Evolutionary conservation across 108 stramenopile species (phyloP).

Genomic region (Fragilaria radians): DNA sequence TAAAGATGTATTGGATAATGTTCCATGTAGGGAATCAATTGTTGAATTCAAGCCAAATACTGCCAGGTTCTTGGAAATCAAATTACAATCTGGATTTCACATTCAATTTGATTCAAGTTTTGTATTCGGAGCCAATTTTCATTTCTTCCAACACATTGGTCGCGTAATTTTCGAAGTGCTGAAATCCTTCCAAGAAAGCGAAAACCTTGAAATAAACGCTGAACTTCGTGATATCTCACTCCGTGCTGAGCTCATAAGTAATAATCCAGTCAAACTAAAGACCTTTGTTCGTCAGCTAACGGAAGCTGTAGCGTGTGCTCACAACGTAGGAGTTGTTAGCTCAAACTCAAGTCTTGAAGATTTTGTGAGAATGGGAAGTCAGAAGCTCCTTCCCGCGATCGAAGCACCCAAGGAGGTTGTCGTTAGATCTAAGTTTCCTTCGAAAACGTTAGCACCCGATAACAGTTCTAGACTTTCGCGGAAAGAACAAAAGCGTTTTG

Average conservation of each 20-base stretch:
- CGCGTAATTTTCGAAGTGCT: not conserved
- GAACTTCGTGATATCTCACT: not conserved
- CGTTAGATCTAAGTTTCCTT: constrained; percentile 2
- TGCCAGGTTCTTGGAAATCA: not conserved
- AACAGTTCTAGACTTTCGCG: not conserved
- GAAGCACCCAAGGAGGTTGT: constrained; percentile 1
- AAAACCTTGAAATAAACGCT: not conserved
- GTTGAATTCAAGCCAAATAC: not conserved
- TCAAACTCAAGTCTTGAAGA: constrained; percentile 17
- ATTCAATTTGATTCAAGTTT: not conserved
- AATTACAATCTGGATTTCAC: not conserved
- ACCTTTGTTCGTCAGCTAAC: not conserved
- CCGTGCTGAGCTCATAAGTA: not conserved
- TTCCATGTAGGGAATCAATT: not conserved
- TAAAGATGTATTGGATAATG: not conserved
- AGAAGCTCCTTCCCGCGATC: constrained; percentile 14
- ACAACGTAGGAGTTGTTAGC: constrained; percentile 7
- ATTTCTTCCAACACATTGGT: not conserved
- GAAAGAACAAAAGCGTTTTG: not conserved
- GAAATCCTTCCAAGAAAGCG: not conserved
- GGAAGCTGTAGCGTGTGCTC: constrained; percentile 6
- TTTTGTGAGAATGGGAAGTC: constrained; percentile 11
- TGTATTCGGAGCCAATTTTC: not conserved
- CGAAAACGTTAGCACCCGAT: not conserved
- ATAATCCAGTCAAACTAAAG: not conserved